These are phyloP conservation scores for Scenedesmus sp. DNA, from an alignment of 163 green algal species.

Conservation along the genomic window DNA sequence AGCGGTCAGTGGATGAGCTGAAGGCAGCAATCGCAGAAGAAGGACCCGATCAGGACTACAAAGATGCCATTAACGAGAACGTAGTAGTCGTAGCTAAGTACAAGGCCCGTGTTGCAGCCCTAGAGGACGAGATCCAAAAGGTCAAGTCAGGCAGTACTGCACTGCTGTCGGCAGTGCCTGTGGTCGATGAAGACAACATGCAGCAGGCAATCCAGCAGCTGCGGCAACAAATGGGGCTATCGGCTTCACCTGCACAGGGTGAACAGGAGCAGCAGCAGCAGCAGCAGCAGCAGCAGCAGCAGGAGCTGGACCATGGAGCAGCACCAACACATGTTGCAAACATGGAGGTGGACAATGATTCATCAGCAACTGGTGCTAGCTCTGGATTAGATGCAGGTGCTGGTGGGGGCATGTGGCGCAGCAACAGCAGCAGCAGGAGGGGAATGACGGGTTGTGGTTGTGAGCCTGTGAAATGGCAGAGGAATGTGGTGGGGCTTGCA, in stretches of 20 bases:
- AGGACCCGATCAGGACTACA: slow-evolving; percentile 66
- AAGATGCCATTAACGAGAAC: slow-evolving; percentile 71
- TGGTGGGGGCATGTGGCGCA: neutral
- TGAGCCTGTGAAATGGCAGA: neutral
- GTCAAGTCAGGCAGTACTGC: slow-evolving; percentile 12
- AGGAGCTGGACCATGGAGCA: neutral
- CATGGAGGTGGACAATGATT: neutral
- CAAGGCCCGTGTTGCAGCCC: slow-evolving; percentile 50
- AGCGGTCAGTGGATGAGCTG: slow-evolving; percentile 52
- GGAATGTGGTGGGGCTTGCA: too few relatives aligned
- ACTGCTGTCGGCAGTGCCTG: slow-evolving; percentile 25
- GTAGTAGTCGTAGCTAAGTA: slow-evolving; percentile 73
- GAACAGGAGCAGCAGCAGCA: neutral
- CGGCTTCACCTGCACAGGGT: neutral
- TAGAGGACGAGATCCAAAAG: slow-evolving; percentile 64
- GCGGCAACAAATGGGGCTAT: neutral
- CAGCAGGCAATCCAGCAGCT: slow-evolving; percentile 10
- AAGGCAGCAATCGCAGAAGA: slow-evolving; percentile 54
- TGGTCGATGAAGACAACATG: neutral
- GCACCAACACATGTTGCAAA: neutral
- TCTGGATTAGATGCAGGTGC: neutral
- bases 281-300: slow-evolving; percentile 16
- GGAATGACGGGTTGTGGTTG: neutral
- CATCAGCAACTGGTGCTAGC: neutral
- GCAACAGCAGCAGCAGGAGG: neutral